Base-by-base conservation (phyloP, 2,329 filamentous ascomycete species). In the Trichoderma arundinaceum region DNA sequence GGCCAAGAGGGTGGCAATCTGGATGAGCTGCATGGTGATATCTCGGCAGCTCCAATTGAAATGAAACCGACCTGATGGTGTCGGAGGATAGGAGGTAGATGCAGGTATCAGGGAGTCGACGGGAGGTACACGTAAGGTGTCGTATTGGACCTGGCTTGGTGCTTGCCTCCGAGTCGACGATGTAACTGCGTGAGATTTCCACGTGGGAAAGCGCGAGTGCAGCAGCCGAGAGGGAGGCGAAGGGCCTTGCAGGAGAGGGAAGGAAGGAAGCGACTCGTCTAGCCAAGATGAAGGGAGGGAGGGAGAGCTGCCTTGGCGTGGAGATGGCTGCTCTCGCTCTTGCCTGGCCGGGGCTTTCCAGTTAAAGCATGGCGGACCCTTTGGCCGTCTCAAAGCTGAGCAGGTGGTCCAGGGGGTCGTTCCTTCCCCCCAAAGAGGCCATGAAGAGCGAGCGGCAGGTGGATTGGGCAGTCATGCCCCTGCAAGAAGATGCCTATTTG, bases 11-110 rank as follows among this genome's bases (percentile, higher is more conserved):
- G 48, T 53, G 8, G 44, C 10, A 43, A 56, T 52, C 33, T 13
- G 38, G 28, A 66, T 58, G 54, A 66, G 43, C 19, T 19, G 56
- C 54, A 66, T 60, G 33, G 38, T 22, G 52, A 58, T 58, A 33
- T 28, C n/a, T 51, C 7, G 6, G 44, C 13, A 38, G 9, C 49
- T 54, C 46, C 57, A 10, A 32, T 41, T 28, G 22, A 28, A 28
- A 28, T 28, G 22, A 13, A 17, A 41, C 38, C 38, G 17, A 38
- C 9, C 35, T 28, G 46, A 39, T 19, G 44, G 57, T 51, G 57
- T 43, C 53, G 19, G 12, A 41, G 52, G 19, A 28, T 10, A n/a
- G 33, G 52, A 28, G 4, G 52, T 22, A 28, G 22, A 28, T 32
- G 57, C 22, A 7, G 35, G 22, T 28, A 28, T 28, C 22, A 28